phyloP scores from a whole-genome alignment of 306 rosid genomes.

The Sechiopsis laciniata region DNA sequence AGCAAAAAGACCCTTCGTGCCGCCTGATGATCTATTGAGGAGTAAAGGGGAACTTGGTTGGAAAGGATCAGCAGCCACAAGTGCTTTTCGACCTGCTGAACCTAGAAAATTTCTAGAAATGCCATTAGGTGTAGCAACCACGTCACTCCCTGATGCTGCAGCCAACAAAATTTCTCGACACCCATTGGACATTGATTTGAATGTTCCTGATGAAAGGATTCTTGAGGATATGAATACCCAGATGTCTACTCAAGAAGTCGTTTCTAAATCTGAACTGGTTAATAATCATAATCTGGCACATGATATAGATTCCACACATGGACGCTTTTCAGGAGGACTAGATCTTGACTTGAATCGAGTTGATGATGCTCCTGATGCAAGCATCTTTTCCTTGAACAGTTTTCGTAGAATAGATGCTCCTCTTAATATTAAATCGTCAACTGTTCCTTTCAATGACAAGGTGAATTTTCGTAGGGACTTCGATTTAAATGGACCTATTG shows the following conservation, averaged over 20 bases:
- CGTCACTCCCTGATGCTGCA: conserved; percentile 25
- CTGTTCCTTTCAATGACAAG: conserved; percentile 33
- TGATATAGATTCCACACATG: conserved; percentile 28
- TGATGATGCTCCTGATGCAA: conserved; percentile 50
- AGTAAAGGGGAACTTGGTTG: conserved; percentile 66
- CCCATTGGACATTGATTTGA: conserved; percentile 56
- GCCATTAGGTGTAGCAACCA: conserved; percentile 24
- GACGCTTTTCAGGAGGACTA: conserved; percentile 35
- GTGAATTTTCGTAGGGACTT: conserved; percentile 41
- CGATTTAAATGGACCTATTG: conserved; percentile 70
- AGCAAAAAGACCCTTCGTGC: conserved; percentile 59
- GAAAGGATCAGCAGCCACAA: conserved; percentile 82
- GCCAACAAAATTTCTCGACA: conserved; percentile 39
- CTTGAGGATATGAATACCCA: conserved; percentile 49
- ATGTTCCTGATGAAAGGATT: conserved; percentile 57
- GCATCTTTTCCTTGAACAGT: conserved; percentile 33
- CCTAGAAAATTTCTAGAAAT: conserved; percentile 54
- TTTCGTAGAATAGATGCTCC: conserved; percentile 32
- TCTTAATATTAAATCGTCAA: conserved; percentile 26
- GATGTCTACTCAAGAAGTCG: conserved; percentile 20
- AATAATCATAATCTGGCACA: conserved; percentile 21
- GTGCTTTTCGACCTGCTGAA: conserved; percentile 84
- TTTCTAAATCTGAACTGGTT: conserved; percentile 24
- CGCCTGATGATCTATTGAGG: conserved; percentile 56
- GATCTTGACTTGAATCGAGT: conserved; percentile 66